Conservation (phyloP, 2,329 filamentous ascomycete genomes). For the Drechslerella dactyloides region DNA sequence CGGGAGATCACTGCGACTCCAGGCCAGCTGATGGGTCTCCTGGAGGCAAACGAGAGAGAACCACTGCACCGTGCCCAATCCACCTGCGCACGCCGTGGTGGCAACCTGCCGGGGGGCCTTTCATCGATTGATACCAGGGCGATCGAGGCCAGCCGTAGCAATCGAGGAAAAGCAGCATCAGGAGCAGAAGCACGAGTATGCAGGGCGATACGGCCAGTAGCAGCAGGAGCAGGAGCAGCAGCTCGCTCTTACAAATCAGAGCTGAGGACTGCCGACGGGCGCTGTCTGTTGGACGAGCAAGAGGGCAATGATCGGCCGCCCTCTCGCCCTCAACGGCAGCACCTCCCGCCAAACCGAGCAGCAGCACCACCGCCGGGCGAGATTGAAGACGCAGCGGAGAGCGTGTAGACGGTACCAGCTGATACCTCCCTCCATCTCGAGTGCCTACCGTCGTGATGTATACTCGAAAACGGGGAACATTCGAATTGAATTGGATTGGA, state of each 20-base stretch:
- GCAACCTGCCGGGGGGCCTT: slow-evolving; percentile 27
- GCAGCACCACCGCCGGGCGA: not conserved
- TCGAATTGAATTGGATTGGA: no score
- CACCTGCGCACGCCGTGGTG: slow-evolving; percentile 29
- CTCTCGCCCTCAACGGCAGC: not conserved
- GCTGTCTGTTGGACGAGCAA: slow-evolving; percentile 17
- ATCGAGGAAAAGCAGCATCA: slow-evolving; percentile 27
- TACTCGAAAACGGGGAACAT: no score
- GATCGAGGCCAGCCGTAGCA: slow-evolving; percentile 49
- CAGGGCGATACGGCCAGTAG: slow-evolving; percentile 6
- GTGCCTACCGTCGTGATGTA: no score
- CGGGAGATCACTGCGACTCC: not conserved
- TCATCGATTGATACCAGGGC: not conserved
- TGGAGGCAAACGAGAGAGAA: not conserved
- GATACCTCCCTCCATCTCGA: not conserved
- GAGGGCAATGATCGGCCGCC: slow-evolving; percentile 38
- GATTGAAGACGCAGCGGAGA: not conserved
- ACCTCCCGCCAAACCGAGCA: not conserved
- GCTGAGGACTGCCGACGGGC: slow-evolving; percentile 20
- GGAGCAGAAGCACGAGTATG: slow-evolving; percentile 6
- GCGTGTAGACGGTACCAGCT: not conserved
- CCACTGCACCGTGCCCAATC: not conserved
- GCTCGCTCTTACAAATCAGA: slow-evolving; percentile 45
- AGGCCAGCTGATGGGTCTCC: not conserved
- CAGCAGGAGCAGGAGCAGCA: slow-evolving; percentile 14